phyloP scores from a whole-genome alignment of 1,284 basidiomycete species.

The Entoloma clypeatum region DNA sequence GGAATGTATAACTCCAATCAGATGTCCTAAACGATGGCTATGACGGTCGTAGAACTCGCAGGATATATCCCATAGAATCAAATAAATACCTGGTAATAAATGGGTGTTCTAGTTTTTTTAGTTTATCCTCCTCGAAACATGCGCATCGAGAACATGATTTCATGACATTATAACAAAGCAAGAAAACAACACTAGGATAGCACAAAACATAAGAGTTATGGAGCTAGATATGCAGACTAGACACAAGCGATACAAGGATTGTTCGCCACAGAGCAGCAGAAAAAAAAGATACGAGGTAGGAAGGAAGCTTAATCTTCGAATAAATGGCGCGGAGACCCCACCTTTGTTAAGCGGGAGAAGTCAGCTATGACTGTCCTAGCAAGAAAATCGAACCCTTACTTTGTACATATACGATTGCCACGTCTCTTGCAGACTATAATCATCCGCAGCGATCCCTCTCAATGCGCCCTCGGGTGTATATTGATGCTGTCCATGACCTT shows the following conservation, averaged over 20 bases:
- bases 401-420: conserved; percentile 56
- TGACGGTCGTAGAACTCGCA: too few species aligned
- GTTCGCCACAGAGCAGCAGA: neutral
- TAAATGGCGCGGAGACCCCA: conserved; percentile 35
- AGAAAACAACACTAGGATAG: too few species aligned
- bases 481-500: conserved; percentile 18
- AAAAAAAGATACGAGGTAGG: neutral
- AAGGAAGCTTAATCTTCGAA: conserved; percentile 20
- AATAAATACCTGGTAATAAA: too few species aligned
- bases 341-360: conserved; percentile 20
- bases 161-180: too few species aligned
- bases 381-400: conserved; percentile 23
- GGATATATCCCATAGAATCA: too few species aligned
- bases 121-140: too few species aligned
- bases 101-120: too few species aligned
- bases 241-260: neutral
- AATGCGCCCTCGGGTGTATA: conserved; percentile 40
- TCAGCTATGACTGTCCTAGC: neutral
- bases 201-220: too few species aligned
- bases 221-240: neutral
- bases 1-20: neutral
- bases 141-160: too few species aligned
- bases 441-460: conserved; percentile 44
- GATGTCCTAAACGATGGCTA: too few species aligned
- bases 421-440: conserved; percentile 51